phyloP scores from a whole-genome alignment of 73 alveolate genomes.

The Symbiodinium natans region DNA sequence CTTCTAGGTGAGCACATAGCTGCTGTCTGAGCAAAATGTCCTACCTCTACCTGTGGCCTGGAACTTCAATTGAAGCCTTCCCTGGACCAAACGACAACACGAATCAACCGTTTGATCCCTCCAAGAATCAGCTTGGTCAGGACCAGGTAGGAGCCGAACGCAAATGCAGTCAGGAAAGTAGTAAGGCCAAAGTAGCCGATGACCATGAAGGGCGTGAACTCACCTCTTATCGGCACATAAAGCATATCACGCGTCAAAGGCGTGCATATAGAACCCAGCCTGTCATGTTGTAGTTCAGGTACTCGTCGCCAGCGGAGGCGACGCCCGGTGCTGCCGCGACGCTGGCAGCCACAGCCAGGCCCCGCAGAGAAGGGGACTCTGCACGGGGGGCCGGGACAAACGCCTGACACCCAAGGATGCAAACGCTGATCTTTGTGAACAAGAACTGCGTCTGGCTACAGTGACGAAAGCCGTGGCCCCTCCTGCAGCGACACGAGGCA shows the following conservation, averaged over 20 bases:
- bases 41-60: too few relatives aligned
- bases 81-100: too few relatives aligned
- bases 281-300: constrained; percentile 90
- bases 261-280: background rate
- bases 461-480: background rate
- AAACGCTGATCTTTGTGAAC: background rate
- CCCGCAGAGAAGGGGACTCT: constrained; percentile 40
- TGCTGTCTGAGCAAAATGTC: too few relatives aligned
- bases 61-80: too few relatives aligned
- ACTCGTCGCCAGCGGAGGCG: constrained; percentile 62
- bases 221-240: constrained; percentile 16
- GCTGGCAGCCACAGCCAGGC: constrained; percentile 4
- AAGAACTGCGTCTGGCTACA: background rate
- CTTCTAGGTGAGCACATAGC: too few relatives aligned
- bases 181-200: constrained; percentile 83
- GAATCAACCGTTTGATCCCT: too few relatives aligned
- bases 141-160: constrained; percentile 84
- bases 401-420: constrained; percentile 6
- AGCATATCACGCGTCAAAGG: too few relatives aligned
- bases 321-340: constrained; percentile 38
- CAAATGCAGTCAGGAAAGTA: constrained; percentile 74
- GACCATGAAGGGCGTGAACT: constrained; percentile 75
- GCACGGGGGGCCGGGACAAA: constrained; percentile 44
- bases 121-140: constrained; percentile 52
- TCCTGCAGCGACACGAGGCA: background rate